Base-by-base conservation (phyloP, 345 rosid genomes). In the Laguncularia racemosa region DNA sequence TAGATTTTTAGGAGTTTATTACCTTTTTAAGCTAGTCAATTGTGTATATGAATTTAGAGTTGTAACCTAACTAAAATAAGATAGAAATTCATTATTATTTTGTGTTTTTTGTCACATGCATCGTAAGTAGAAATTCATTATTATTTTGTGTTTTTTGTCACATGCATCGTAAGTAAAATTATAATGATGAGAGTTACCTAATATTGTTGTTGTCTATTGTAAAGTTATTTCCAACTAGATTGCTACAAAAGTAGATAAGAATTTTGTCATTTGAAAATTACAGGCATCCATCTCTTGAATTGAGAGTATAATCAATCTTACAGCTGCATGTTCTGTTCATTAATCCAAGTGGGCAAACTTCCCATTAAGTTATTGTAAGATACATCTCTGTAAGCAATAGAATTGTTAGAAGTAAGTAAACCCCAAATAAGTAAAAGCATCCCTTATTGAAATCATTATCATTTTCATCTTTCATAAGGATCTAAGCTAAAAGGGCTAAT, bases 281-380 rank as follows among this genome's bases (percentile, higher is more conserved):
- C 0, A 7, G 17, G 44, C 20, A 40, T 14, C 14, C 20, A 20
- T 12, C 0, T 15, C 16, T 21, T 26, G 20, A 50, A 23, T 12
- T 6, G 16, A n/a, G 17, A 38, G 43, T 20, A 45, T 17, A 16
- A 57, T 51, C 2, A 19, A 59, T 62, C 88, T 57, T 70, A 87
- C 95, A 90, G 55, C 56, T 71, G 69, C 60, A 86, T 67, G 48
- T 71, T 64, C 50, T 16, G 56, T 51, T 58, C 59, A 56, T 18
- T 74, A 71, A 81, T 59, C 95, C 95, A 87, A 16, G 90, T 69
- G 65, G 97, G 95, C 65, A 84, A 61, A 67, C 48, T 78, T 28
- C 93, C 93, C 3, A 61, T 52, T 71, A 87, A 73, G 69, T 75
- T 74, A 69, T 90, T 90, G 73, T 87, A 87, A 0, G 95, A 83